These are phyloP conservation scores for Phytophthora brassicae DNA, from an alignment of 352 stramenopile species.

Conservation along the genomic window DNA sequence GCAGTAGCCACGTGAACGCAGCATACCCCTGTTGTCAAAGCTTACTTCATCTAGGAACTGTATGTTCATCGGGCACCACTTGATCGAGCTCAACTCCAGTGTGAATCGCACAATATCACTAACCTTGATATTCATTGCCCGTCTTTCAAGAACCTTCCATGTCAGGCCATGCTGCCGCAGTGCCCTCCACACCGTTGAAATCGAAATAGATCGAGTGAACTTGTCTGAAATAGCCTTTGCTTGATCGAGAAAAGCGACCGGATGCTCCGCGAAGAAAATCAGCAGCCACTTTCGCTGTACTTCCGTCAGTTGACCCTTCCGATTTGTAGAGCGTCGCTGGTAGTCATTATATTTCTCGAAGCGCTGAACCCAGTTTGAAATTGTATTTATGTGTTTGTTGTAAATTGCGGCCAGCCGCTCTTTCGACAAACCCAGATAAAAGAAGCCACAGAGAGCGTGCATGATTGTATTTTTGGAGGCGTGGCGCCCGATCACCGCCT, in stretches of 20 bases:
- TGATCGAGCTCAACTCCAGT: too few species aligned
- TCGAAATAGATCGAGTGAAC: slow-evolving; percentile 8
- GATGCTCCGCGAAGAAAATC: slow-evolving; percentile 13
- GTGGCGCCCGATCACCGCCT: not conserved
- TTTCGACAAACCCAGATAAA: slow-evolving; percentile 5
- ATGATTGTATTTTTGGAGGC: slow-evolving; percentile 7
- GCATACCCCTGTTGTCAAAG: slow-evolving; percentile 9
- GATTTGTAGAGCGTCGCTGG: slow-evolving; percentile 1
- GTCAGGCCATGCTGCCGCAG: slow-evolving; percentile 4
- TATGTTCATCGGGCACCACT: too few species aligned
- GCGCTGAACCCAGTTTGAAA: slow-evolving; percentile 15
- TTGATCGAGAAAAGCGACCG: slow-evolving; percentile 20
- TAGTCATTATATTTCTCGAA: slow-evolving; percentile 2
- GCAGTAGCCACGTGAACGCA: slow-evolving; percentile 3
- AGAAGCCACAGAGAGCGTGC: slow-evolving; percentile 1
- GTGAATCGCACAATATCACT: too few species aligned
- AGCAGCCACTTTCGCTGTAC: slow-evolving; percentile 15
- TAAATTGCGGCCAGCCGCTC: not conserved
- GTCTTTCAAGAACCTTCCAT: slow-evolving; percentile 7
- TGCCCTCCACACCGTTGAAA: slow-evolving; percentile 10
- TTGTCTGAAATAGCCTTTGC: slow-evolving; percentile 15
- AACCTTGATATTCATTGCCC: slow-evolving; percentile 9
- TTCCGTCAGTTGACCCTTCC: slow-evolving; percentile 7
- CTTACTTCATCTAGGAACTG: slow-evolving; percentile 3
- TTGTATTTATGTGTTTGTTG: slow-evolving; percentile 12